Evolutionary conservation across 1,139 yeast species (phyloP), one percentile per base, ranked within the genome.

Genomic region (Entelexis paramagnoliae): DNA sequence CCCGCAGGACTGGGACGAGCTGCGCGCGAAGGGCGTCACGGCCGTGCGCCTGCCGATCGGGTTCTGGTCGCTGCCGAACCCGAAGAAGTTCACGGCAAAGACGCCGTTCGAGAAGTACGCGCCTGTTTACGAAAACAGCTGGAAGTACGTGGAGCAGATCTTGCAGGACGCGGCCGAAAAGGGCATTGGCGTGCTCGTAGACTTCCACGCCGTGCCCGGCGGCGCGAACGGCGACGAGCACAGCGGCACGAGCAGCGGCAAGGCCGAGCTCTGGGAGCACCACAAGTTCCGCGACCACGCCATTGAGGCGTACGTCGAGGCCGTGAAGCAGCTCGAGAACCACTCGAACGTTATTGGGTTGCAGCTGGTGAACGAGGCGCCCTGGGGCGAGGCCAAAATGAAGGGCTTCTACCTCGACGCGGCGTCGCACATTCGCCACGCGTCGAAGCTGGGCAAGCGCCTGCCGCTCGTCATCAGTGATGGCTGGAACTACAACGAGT

Each of bases 141-240:
- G 96, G 96, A 64, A 65, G 13, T 70, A 72, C 24, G 72, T 81
- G 58, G 58, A 66, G 26, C 63, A 72, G 49, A 70, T 84, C 46
- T 75, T 75, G 54, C 72, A 72, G 51, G 22, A 42, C 26, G 93
- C 93, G 2, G 73, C 63, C 1, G 53, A 67, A 26, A 68, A 75
- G 58, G 72, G 75, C 28, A 89, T 91, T 56, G 83, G 88, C 10
- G 81, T 89, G 0, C 62, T 91, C 53, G 76, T 89, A 11, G 98
- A 91, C 66, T 64, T 91, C 45, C 98, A 91, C 66, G 96, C 85
- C 0, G 67, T 91, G 28, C 97, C 96, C 2, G 88, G 86, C 13
- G 96, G 96, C 41, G 97, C 96, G 29, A 91, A 91, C 63, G 78
- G 79, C 0, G 82, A 81, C 28, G 79, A 81, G 53, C 97, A 89